Conservation (phyloP, 371 early-diverging fungal genomes). For the Mortierella sp. region DNA sequence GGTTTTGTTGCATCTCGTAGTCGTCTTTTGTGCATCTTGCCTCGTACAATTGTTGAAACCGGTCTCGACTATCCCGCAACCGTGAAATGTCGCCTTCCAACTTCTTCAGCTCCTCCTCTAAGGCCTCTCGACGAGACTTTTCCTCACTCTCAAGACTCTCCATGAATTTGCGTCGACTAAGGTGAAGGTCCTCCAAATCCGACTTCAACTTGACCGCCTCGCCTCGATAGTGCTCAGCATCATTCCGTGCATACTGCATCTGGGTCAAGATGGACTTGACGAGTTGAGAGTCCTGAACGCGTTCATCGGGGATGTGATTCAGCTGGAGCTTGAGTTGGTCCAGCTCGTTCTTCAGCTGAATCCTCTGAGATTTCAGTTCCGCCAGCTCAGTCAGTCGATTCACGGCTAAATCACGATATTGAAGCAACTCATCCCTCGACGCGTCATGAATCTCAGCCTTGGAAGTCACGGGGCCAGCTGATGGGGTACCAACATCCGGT, state of each 20-base stretch:
- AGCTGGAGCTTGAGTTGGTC: constrained; percentile 68
- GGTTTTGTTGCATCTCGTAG: constrained; percentile 70
- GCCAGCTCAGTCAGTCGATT: constrained; percentile 71
- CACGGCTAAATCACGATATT: constrained; percentile 64
- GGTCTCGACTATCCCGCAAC: constrained; percentile 86
- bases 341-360: constrained; percentile 62
- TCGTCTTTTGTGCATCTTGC: constrained; percentile 78
- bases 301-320: constrained; percentile 63
- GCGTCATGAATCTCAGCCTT: constrained; percentile 39
- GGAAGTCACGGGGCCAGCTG: constrained; percentile 24
- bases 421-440: constrained; percentile 58
- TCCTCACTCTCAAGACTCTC: constrained; percentile 71
- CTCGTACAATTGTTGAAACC: constrained; percentile 79
- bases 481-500: constrained; percentile 24
- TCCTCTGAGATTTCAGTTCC: constrained; percentile 63
- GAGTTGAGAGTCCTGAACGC: constrained; percentile 59
- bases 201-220: constrained; percentile 63
- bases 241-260: constrained; percentile 65
- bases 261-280: constrained; percentile 69
- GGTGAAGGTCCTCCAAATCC: constrained; percentile 82
- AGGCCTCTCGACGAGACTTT: constrained; percentile 70
- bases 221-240: constrained; percentile 65
- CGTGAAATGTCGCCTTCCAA: constrained; percentile 84
- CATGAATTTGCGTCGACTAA: constrained; percentile 72
- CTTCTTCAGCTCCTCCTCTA: constrained; percentile 75